Evolutionary conservation across 73 alveolate genomes (phyloP).

Genomic region (Urostyla sp.): DNA sequence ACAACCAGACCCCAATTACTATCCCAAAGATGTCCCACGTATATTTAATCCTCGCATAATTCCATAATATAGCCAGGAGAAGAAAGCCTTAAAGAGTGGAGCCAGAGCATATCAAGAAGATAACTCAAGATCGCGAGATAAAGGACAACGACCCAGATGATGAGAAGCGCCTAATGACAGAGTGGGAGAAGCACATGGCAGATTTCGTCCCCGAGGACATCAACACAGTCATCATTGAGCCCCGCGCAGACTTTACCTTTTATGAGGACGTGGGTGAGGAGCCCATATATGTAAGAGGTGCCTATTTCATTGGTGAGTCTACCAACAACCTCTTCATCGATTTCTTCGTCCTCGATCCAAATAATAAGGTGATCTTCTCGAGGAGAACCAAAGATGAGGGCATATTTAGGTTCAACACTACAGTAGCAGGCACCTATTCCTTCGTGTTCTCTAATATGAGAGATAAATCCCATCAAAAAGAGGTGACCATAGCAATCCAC

Average conservation of each 20-base stretch:
- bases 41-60: no score
- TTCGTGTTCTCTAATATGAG: slow-evolving; percentile 43
- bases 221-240: slow-evolving; percentile 22
- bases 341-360: slow-evolving; percentile 37
- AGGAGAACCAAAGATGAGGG: slow-evolving; percentile 40
- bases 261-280: slow-evolving; percentile 42
- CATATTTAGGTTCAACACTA: slow-evolving; percentile 30
- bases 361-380: slow-evolving; percentile 22
- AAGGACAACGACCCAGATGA: not conserved
- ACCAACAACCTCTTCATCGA: slow-evolving; percentile 38
- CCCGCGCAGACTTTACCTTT: slow-evolving; percentile 22
- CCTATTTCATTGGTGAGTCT: slow-evolving; percentile 22
- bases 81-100: no score
- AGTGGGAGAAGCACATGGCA: slow-evolving; percentile 34
- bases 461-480: slow-evolving; percentile 15
- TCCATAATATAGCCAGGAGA: no score
- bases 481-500: slow-evolving; percentile 39
- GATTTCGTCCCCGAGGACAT: slow-evolving; percentile 57
- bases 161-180: slow-evolving; percentile 23
- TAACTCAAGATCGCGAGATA: not conserved
- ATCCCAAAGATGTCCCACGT: no score
- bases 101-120: slow-evolving; percentile 1
- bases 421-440: slow-evolving; percentile 27
- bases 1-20: no score
- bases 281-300: slow-evolving; percentile 41